Conservation (phyloP, 306 rosid species). For the Quercus variabilis region DNA sequence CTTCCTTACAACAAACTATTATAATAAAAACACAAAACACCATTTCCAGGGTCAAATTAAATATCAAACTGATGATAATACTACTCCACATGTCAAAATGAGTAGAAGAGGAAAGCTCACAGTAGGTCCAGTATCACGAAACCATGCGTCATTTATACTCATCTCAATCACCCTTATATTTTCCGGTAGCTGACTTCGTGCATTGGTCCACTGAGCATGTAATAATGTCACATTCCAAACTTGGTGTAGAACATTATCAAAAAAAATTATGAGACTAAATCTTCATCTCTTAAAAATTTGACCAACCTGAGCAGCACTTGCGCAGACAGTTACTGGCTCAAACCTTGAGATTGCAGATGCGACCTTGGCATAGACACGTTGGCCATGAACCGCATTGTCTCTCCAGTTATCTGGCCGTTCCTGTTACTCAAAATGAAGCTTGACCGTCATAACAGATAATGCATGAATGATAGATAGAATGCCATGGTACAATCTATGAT, state of each 20-base stretch:
- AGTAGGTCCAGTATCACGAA: conserved; percentile 86
- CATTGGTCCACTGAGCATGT: conserved; percentile 66
- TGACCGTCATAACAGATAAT: background rate
- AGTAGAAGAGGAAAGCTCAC: conserved; percentile 43
- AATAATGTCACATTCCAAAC: conserved; percentile 2
- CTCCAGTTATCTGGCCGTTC: conserved; percentile 96
- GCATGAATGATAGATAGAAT: background rate
- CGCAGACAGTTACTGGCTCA: conserved; percentile 80
- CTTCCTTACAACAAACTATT: conserved; percentile 70
- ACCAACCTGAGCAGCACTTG: conserved; percentile 61
- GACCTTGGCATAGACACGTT: conserved; percentile 47
- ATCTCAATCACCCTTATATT: conserved; percentile 75
- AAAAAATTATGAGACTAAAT: background rate
- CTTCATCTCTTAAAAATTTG: background rate
- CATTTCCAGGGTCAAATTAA: background rate
- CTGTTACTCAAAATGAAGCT: conserved; percentile 37
- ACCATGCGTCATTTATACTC: conserved; percentile 82
- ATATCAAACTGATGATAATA: background rate
- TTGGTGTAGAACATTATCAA: background rate
- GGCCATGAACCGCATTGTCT: conserved; percentile 58
- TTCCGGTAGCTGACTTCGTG: conserved; percentile 59
- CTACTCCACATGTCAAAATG: conserved; percentile 1
- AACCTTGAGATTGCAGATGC: conserved; percentile 81
- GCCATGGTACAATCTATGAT: background rate
- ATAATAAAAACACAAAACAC: conserved; percentile 16